phyloP scores from a whole-genome alignment of 768 basidiomycete genomes.

The Rhodotorula toruloides region DNA sequence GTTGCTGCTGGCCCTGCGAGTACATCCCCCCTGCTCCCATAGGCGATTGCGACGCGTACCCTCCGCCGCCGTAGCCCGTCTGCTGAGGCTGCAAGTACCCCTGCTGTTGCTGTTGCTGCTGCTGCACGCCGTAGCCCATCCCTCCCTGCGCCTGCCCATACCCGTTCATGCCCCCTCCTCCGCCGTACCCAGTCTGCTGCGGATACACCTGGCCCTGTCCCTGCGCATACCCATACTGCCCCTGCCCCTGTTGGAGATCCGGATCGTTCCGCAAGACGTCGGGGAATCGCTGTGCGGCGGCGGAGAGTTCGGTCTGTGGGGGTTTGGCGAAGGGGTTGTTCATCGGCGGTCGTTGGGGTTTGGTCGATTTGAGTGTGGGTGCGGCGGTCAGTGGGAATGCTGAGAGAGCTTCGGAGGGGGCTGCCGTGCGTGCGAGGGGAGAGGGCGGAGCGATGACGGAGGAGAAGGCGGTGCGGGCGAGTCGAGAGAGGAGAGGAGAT shows the following conservation, averaged over 20 bases:
- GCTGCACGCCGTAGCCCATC: constrained; percentile 7
- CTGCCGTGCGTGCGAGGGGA: too few relatives aligned
- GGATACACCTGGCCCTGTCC: constrained; percentile 1
- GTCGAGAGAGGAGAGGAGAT: too few relatives aligned
- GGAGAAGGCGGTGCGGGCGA: too few relatives aligned
- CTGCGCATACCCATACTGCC: not conserved
- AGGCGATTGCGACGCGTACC: not conserved
- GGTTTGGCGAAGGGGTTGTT: constrained; percentile 26
- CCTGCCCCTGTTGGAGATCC: not conserved
- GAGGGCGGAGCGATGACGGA: too few relatives aligned
- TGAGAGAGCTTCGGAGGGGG: not conserved
- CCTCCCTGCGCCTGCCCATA: too few relatives aligned
- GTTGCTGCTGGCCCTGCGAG: not conserved
- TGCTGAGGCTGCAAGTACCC: constrained; percentile 5
- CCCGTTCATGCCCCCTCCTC: not conserved
- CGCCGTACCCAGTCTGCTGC: not conserved
- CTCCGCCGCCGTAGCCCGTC: constrained; percentile 1
- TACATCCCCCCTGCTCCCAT: not conserved
- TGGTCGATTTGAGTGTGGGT: too few relatives aligned
- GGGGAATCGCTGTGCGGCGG: constrained; percentile 25
- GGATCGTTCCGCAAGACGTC: constrained; percentile 12
- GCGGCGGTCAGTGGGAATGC: too few relatives aligned
- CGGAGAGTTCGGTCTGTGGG: not conserved
- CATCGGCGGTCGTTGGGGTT: too few relatives aligned
- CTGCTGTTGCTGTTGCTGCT: constrained; percentile 4